Conservation (phyloP, 371 early-diverging fungal species). For the Apophysomyces elegans region DNA sequence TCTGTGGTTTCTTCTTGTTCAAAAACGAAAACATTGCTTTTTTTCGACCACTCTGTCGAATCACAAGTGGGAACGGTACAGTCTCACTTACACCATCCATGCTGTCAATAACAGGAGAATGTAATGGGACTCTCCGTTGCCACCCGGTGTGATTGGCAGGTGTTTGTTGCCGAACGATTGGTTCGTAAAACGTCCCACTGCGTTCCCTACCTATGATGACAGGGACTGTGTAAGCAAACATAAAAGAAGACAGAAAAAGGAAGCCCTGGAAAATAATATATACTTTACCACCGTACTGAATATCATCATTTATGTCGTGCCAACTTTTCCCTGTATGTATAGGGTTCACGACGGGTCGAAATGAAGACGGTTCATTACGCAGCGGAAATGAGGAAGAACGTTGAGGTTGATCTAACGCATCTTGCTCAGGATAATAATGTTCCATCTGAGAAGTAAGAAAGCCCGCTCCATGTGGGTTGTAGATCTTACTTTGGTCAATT, state of each 20-base stretch:
- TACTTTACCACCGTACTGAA: neutral
- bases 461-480: neutral
- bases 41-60: neutral
- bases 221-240: too few species aligned
- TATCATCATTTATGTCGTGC: neutral
- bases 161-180: neutral
- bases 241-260: neutral
- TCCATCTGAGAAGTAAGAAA: slow-evolving; percentile 10
- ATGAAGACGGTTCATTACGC: neutral
- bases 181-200: neutral
- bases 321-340: neutral
- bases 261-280: neutral
- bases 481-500: slow-evolving; percentile 1
- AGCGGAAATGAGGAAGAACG: neutral
- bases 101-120: neutral
- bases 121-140: neutral
- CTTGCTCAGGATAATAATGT: neutral
- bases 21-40: slow-evolving; percentile 17
- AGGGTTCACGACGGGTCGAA: neutral
- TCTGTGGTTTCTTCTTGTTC: slow-evolving; percentile 15
- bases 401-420: neutral
- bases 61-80: neutral
- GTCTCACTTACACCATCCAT: neutral
- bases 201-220: neutral
- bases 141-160: neutral